A percentile compares a stretch with the other conserved stretches of the same genome.
phyloP scores from a whole-genome alignment of 1,284 basidiomycete genomes.

The Pascua sp. region DNA sequence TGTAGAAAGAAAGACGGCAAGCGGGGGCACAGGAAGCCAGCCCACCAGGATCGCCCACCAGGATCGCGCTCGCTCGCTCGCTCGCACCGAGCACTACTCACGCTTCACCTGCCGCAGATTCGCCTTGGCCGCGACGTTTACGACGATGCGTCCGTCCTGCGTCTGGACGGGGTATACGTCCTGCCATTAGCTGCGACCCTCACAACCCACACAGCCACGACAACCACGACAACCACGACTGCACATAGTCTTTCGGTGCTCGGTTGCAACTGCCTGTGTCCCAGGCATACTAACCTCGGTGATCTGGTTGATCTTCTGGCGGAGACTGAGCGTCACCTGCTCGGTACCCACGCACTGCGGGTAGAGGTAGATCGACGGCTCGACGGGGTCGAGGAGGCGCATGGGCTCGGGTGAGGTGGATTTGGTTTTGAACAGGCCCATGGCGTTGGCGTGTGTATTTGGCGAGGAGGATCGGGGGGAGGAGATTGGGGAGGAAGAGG shows the following conservation, averaged over 20 bases:
- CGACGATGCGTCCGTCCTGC: neutral
- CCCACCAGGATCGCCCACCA: too few species aligned
- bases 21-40: too few species aligned
- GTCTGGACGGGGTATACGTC: neutral
- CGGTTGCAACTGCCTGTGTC: too few species aligned
- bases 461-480: too few species aligned
- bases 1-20: too few species aligned
- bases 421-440: neutral
- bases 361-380: neutral
- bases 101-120: conserved; percentile 1
- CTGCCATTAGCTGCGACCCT: neutral
- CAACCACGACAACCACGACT: too few species aligned
- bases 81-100: neutral
- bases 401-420: neutral
- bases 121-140: neutral
- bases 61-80: too few species aligned
- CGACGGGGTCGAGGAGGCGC: neutral
- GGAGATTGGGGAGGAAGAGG: too few species aligned
- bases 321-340: neutral
- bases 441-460: neutral
- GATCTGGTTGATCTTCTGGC: neutral
- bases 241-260: too few species aligned
- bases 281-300: neutral
- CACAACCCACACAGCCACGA: too few species aligned
- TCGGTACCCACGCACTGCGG: neutral